Evolutionary conservation across 1,284 basidiomycete species (phyloP).

Genomic region (Apiotrichum akiyoshidainum): DNA sequence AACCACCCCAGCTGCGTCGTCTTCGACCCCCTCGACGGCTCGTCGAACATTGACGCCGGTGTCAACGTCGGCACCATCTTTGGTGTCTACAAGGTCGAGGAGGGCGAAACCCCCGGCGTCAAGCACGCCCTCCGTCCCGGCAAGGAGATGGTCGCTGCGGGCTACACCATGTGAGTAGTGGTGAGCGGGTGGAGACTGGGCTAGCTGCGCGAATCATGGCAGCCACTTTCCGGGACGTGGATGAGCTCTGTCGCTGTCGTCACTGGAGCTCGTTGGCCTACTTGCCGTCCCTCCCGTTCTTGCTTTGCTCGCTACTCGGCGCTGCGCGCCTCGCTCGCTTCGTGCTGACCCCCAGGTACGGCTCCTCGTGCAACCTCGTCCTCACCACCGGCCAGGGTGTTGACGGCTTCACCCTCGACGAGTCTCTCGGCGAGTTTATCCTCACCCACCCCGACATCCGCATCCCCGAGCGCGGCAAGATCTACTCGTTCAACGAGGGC

Average conservation of each 20-base stretch:
- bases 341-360: constrained; percentile 65
- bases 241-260: too few species aligned
- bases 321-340: not conserved
- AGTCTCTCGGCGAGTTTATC: constrained; percentile 95
- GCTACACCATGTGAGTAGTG: constrained; percentile 78
- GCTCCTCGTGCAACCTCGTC: constrained; percentile 95
- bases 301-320: not conserved
- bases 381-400: constrained; percentile 94
- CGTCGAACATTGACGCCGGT: constrained; percentile 99
- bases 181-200: too few species aligned
- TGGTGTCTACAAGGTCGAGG: constrained; percentile 83
- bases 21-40: constrained; percentile 97
- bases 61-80: constrained; percentile 99
- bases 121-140: constrained; percentile 91
- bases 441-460: constrained; percentile 96
- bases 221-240: too few species aligned
- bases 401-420: constrained; percentile 97
- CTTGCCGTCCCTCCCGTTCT: too few species aligned
- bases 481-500: constrained; percentile 99
- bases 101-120: constrained; percentile 72
- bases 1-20: constrained; percentile 70
- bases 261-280: too few species aligned
- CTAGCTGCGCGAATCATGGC: too few species aligned
- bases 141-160: constrained; percentile 95
- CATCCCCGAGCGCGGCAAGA: constrained; percentile 92